Percentiles rank a stretch among this genome's conserved stretches.
These are phyloP conservation scores for Whalleya microplaca DNA, from an alignment of 2,329 filamentous ascomycete species.

Conservation along the genomic window DNA sequence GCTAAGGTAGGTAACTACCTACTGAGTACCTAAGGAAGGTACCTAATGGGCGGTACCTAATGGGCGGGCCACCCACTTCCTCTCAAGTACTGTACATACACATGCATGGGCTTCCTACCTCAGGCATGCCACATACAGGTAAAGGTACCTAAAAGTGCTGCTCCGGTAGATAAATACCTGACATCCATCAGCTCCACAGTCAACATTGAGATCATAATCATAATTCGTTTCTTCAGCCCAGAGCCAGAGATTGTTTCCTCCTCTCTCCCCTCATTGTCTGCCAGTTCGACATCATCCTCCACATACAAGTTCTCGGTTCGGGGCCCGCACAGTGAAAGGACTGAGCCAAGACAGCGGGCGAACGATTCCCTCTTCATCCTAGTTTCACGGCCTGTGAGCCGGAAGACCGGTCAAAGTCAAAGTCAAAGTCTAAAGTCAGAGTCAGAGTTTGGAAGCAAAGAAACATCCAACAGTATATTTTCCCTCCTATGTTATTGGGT, in stretches of 20 bases:
- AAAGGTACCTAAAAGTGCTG: no score
- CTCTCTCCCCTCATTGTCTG: constrained; percentile 12
- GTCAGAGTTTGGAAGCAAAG: no score
- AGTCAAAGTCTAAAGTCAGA: constrained; percentile 11
- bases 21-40: no score
- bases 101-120: no score
- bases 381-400: constrained; percentile 23
- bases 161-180: background rate
- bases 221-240: background rate
- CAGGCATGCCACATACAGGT: no score
- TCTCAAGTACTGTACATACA: no score
- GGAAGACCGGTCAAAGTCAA: constrained; percentile 30
- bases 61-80: no score
- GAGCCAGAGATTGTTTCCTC: background rate
- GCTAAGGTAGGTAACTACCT: no score
- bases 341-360: constrained; percentile 26
- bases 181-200: background rate
- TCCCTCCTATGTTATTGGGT: constrained; percentile 18
- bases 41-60: no score
- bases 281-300: background rate
- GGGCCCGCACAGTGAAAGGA: constrained; percentile 23
- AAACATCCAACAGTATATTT: no score
- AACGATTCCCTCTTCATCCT: constrained; percentile 16
- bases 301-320: constrained; percentile 16
- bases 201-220: background rate